Evolutionary conservation across 768 basidiomycete genomes (phyloP).

Genomic region (Pisolithus albus): DNA sequence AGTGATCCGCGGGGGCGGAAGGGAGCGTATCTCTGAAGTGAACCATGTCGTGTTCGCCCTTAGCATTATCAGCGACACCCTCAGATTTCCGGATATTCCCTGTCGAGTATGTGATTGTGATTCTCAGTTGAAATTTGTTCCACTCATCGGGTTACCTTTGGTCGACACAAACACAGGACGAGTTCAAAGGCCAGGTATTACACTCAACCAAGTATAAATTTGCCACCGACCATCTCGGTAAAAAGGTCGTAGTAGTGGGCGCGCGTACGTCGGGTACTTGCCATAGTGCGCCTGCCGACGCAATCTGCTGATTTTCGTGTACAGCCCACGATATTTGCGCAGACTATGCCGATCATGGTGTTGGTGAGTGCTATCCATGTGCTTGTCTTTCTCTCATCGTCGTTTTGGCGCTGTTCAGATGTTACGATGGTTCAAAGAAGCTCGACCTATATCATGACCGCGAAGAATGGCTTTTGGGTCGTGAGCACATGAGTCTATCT

Average conservation of each 20-base stretch:
- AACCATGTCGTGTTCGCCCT: slow-evolving; percentile 45
- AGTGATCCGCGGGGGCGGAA: slow-evolving; percentile 25
- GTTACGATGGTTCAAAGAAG: slow-evolving; percentile 56
- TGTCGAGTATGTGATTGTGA: slow-evolving; percentile 27
- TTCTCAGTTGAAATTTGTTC: not conserved
- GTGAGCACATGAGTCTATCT: not conserved
- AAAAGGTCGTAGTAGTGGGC: slow-evolving; percentile 61
- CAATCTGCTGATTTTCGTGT: slow-evolving; percentile 13
- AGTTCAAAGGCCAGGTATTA: slow-evolving; percentile 46
- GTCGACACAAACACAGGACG: slow-evolving; percentile 24
- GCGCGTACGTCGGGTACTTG: slow-evolving; percentile 52
- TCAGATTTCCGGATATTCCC: slow-evolving; percentile 37
- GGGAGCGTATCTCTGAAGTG: slow-evolving; percentile 29
- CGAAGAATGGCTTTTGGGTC: slow-evolving; percentile 30
- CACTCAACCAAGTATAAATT: slow-evolving; percentile 49
- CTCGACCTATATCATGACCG: slow-evolving; percentile 40
- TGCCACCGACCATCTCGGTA: slow-evolving; percentile 45
- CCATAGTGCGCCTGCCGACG: slow-evolving; percentile 15
- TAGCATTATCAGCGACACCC: no score
- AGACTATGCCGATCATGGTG: slow-evolving; percentile 35
- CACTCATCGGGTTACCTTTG: not conserved
- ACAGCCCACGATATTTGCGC: slow-evolving; percentile 40
- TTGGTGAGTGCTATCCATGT: slow-evolving; percentile 17
- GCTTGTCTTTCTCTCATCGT: not conserved
- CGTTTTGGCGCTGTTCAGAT: slow-evolving; percentile 27